Conservation (phyloP, 192 early-diverging fungal genomes). For the Rhizophagus clarus region DNA sequence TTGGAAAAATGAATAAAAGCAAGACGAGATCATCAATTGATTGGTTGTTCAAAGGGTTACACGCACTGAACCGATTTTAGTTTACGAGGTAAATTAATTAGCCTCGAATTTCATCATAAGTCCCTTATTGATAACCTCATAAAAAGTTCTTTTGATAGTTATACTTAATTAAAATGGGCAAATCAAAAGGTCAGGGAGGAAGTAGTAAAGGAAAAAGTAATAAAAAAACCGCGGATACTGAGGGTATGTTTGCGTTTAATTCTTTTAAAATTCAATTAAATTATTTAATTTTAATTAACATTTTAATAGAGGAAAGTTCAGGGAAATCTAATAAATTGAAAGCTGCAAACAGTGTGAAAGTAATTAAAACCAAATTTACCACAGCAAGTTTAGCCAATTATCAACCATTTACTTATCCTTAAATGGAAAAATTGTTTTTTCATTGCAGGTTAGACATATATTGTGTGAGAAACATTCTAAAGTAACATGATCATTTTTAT, state of each 20-base stretch:
- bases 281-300: not conserved
- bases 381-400: not conserved
- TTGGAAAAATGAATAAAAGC: too few relatives aligned
- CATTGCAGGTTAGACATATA: constrained; percentile 72
- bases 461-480: constrained; percentile 83
- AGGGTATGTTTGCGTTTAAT: not conserved
- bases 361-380: not conserved
- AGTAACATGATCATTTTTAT: constrained; percentile 37
- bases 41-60: too few relatives aligned
- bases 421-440: not conserved
- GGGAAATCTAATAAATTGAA: constrained; percentile 22
- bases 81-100: too few relatives aligned
- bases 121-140: not conserved
- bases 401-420: not conserved
- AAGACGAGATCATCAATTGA: too few relatives aligned
- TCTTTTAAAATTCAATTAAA: too few relatives aligned
- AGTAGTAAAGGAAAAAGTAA: not conserved
- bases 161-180: not conserved
- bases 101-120: too few relatives aligned
- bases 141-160: not conserved
- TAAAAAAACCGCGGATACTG: not conserved
- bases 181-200: not conserved
- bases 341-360: constrained; percentile 27
- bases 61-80: too few relatives aligned
- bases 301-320: constrained; percentile 1